These are phyloP conservation scores for Calonectria pseudoreteaudii DNA, from an alignment of 2,329 filamentous ascomycete species.

Conservation along the genomic window DNA sequence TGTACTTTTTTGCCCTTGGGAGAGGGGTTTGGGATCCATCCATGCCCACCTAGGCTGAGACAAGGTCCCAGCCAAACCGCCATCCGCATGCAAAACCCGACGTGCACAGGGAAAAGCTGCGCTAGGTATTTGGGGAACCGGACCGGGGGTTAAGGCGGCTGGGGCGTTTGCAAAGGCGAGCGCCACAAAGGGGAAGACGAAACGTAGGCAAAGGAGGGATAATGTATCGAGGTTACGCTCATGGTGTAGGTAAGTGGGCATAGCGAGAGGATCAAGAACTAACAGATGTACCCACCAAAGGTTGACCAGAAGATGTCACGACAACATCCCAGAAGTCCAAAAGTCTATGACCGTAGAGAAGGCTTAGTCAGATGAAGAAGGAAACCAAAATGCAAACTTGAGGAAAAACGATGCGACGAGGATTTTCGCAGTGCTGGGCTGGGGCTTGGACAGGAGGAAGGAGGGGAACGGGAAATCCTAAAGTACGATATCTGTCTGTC, in stretches of 20 bases:
- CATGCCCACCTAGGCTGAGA: constrained; percentile 13
- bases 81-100: constrained; percentile 8
- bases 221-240: not conserved
- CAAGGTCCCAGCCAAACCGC: constrained; percentile 11
- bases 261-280: not conserved
- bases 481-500: not conserved
- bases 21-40: not conserved
- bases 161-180: constrained; percentile 11
- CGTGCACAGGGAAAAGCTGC: not conserved
- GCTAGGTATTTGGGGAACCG: not conserved
- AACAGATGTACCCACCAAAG: constrained; percentile 3
- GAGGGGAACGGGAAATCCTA: not conserved
- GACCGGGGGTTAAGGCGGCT: constrained; percentile 1
- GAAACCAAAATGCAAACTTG: not conserved
- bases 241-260: not conserved
- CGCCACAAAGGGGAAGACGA: constrained; percentile 2
- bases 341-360: not conserved
- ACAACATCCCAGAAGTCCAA: not conserved
- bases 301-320: not conserved
- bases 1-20: not conserved
- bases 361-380: not conserved
- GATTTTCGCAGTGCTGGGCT: not conserved
- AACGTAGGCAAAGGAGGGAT: not conserved
- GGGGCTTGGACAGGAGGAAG: not conserved
- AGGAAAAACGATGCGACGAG: constrained; percentile 4